A percentile compares a stretch with the other conserved stretches of the same genome.
Conservation (phyloP, 768 basidiomycete genomes). For the Russula sp. region DNA sequence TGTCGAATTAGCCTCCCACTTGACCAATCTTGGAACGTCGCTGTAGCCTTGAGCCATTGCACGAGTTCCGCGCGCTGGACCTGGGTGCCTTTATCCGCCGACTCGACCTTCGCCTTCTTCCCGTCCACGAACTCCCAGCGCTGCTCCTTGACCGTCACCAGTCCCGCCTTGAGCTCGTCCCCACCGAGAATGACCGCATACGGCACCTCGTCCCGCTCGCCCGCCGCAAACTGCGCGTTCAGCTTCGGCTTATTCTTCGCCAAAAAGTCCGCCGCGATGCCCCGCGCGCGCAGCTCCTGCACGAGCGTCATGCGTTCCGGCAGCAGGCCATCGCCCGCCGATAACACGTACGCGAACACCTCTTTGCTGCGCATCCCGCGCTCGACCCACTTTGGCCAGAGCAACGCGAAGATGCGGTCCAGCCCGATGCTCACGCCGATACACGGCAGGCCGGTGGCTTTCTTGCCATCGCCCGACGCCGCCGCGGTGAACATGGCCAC, state of each 20-base stretch:
- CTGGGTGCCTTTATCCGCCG: conserved; percentile 42
- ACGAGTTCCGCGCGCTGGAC: conserved; percentile 31
- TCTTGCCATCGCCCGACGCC: conserved; percentile 69
- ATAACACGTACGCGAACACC: conserved; percentile 91
- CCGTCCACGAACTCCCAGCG: conserved; percentile 69
- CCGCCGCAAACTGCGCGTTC: conserved; percentile 77
- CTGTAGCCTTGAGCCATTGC: conserved; percentile 29
- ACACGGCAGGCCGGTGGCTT: conserved; percentile 66
- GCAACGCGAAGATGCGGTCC: conserved; percentile 85
- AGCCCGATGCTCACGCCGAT: conserved; percentile 90
- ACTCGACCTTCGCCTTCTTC: conserved; percentile 52
- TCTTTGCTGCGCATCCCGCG: conserved; percentile 77
- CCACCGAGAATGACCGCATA: conserved; percentile 89
- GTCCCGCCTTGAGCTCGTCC: conserved; percentile 75
- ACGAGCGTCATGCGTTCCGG: conserved; percentile 78
- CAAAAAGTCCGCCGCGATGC: conserved; percentile 92
- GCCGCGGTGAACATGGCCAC: conserved; percentile 87
- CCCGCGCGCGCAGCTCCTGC: conserved; percentile 72
- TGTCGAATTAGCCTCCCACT: conserved; percentile 27
- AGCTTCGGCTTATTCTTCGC: conserved; percentile 91
- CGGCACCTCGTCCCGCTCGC: conserved; percentile 87
- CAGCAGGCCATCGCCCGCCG: conserved; percentile 82
- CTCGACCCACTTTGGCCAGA: conserved; percentile 83
- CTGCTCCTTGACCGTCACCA: conserved; percentile 90
- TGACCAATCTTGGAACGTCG: conserved; percentile 28